These are phyloP conservation scores for Paramecium biaurelia DNA, from an alignment of 73 alveolate species.

Conservation along the genomic window DNA sequence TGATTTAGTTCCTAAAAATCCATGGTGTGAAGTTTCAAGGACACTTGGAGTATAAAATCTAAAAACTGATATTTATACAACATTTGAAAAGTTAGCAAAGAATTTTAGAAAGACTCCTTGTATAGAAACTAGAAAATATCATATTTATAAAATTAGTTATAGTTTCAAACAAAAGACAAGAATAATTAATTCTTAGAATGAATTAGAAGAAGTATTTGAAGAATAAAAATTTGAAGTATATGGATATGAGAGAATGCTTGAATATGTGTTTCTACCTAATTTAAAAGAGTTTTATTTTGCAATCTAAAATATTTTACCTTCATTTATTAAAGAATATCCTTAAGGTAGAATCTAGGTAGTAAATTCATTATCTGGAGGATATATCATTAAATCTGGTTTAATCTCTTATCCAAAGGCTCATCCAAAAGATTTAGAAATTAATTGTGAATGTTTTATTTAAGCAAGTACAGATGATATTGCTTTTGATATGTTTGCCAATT, in stretches of 20 bases:
- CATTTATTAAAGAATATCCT: slow-evolving; percentile 7
- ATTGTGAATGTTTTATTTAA: slow-evolving; percentile 53
- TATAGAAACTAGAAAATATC: slow-evolving; percentile 4
- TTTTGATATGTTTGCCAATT: not conserved
- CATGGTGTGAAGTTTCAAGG: slow-evolving; percentile 56
- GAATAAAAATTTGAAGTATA: slow-evolving; percentile 18
- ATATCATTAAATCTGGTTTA: slow-evolving; percentile 4
- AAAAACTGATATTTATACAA: slow-evolving; percentile 35
- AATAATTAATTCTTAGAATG: not conserved
- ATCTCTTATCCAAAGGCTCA: slow-evolving; percentile 50
- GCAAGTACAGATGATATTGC: not conserved
- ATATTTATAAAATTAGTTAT: not conserved
- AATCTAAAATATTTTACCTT: slow-evolving; percentile 29
- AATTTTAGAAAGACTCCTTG: slow-evolving; percentile 38
- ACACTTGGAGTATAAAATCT: slow-evolving; percentile 34
- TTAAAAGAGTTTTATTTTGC: slow-evolving; percentile 35
- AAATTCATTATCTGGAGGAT: slow-evolving; percentile 62
- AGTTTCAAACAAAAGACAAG: not conserved
- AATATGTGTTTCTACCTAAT: slow-evolving; percentile 46
- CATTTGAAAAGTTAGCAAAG: slow-evolving; percentile 49
- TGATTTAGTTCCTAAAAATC: slow-evolving; percentile 57
- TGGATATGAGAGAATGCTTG: slow-evolving; percentile 51
- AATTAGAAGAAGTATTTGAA: not conserved
- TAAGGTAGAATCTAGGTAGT: slow-evolving; percentile 28
- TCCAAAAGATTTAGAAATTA: slow-evolving; percentile 62